Evolutionary conservation across 1,139 yeast species (phyloP).

Genomic region (Saccharomyces pastorianus): DNA sequence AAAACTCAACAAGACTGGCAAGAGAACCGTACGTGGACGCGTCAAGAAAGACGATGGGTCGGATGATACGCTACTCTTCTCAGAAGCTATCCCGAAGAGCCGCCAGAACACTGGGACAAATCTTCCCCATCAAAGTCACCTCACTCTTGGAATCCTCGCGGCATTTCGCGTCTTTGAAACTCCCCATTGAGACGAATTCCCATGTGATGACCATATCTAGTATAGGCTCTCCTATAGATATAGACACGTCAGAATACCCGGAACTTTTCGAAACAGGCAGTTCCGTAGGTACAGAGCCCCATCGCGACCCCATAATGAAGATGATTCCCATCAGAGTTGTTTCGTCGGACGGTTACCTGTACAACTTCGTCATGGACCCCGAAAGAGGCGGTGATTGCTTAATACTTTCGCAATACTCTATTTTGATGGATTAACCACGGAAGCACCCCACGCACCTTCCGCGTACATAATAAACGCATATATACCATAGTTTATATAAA

Average conservation of each 20-base stretch:
- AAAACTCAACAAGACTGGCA: conserved; percentile 7
- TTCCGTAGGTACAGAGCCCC: not conserved
- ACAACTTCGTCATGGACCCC: conserved; percentile 78
- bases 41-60: conserved; percentile 60
- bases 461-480: not conserved
- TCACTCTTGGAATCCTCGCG: conserved; percentile 87
- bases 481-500: not conserved
- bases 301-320: conserved; percentile 21
- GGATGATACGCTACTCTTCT: conserved; percentile 53
- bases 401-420: conserved; percentile 58
- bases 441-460: not conserved
- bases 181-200: conserved; percentile 42
- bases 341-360: conserved; percentile 79
- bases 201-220: conserved; percentile 13
- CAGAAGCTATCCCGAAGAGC: conserved; percentile 55
- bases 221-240: conserved; percentile 16
- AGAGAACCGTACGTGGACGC: conserved; percentile 63
- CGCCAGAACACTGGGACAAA: conserved; percentile 83
- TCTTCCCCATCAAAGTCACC: conserved; percentile 65
- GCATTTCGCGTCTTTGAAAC: conserved; percentile 86
- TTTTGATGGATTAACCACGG: not conserved
- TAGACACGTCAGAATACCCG: conserved; percentile 18
- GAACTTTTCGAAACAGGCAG: conserved; percentile 14
- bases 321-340: conserved; percentile 44
- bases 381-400: conserved; percentile 93